Percentiles rank a stretch among this genome's conserved stretches.
These are phyloP conservation scores for Geosmithia flava DNA, from an alignment of 2,329 filamentous ascomycete species.

Conservation along the genomic window DNA sequence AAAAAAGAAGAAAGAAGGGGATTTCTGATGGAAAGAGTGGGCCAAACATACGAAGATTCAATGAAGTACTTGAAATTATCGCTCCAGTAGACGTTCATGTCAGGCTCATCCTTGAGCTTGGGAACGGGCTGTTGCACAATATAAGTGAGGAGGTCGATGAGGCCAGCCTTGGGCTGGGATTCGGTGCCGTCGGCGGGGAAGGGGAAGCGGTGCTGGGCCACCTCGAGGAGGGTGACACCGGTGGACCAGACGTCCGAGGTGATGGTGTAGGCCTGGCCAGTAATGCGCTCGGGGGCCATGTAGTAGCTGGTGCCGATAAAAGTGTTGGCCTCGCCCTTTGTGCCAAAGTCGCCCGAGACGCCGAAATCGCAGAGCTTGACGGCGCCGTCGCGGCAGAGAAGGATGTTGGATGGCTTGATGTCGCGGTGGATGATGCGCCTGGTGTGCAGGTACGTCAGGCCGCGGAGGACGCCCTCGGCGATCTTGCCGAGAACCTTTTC, in stretches of 20 bases:
- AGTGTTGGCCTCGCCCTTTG: conserved; percentile 95
- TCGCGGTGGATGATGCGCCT: conserved; percentile 98
- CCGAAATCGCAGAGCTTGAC: conserved; percentile 99
- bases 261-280: conserved; percentile 94
- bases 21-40: too few species aligned
- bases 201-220: conserved; percentile 96
- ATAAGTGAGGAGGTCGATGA: conserved; percentile 93
- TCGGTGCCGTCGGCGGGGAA: conserved; percentile 95
- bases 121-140: conserved; percentile 94
- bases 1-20: background rate
- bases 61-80: conserved; percentile 99
- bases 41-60: conserved; percentile 88
- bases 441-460: conserved; percentile 86
- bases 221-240: conserved; percentile 92
- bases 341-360: conserved; percentile 94
- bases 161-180: conserved; percentile 81
- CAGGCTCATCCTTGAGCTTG: conserved; percentile 87
- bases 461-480: conserved; percentile 85
- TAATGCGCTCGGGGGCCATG: conserved; percentile 98
- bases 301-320: conserved; percentile 99
- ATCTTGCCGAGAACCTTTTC: conserved; percentile 97
- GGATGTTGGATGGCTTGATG: conserved; percentile 96
- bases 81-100: conserved; percentile 84
- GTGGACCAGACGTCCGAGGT: conserved; percentile 98
- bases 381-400: conserved; percentile 81